A percentile compares a stretch with the other conserved stretches of the same genome.
phyloP scores from a whole-genome alignment of 2,329 filamentous ascomycete genomes.

The Aspergillus pseudotamarii region DNA sequence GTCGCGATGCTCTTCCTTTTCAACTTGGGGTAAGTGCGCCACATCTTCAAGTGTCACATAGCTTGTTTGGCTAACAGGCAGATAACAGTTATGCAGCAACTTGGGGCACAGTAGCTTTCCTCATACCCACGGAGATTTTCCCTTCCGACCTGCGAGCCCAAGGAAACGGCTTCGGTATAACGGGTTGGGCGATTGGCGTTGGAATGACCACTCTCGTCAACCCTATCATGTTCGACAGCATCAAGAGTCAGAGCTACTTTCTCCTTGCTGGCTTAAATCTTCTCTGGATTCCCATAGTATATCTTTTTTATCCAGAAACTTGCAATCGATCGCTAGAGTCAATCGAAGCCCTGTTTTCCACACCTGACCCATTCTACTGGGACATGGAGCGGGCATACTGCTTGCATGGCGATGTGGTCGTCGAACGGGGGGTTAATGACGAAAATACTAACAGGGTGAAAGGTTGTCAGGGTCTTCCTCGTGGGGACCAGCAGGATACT shows the following conservation, averaged over 20 bases:
- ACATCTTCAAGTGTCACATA: not conserved
- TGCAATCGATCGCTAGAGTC: slow-evolving; percentile 54
- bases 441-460: not conserved
- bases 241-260: slow-evolving; percentile 54
- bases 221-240: slow-evolving; percentile 53
- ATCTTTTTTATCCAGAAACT: slow-evolving; percentile 59
- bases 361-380: slow-evolving; percentile 48
- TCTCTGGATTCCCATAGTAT: slow-evolving; percentile 55
- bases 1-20: slow-evolving; percentile 53
- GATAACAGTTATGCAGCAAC: slow-evolving; percentile 48
- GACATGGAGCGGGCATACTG: slow-evolving; percentile 49
- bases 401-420: slow-evolving; percentile 34
- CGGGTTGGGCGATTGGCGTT: slow-evolving; percentile 61
- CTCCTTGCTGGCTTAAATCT: slow-evolving; percentile 57
- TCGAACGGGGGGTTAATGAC: not conserved
- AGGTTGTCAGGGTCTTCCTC: not conserved
- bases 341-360: slow-evolving; percentile 54
- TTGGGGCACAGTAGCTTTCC: slow-evolving; percentile 56
- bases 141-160: slow-evolving; percentile 60
- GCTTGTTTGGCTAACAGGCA: not conserved
- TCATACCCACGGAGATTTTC: slow-evolving; percentile 60
- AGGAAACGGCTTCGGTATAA: slow-evolving; percentile 62
- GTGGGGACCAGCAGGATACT: not conserved
- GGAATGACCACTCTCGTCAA: slow-evolving; percentile 58
- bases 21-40: slow-evolving; percentile 26